Base-by-base conservation (phyloP, 139 green algal genomes). In the Coccomyxa sp. region DNA sequence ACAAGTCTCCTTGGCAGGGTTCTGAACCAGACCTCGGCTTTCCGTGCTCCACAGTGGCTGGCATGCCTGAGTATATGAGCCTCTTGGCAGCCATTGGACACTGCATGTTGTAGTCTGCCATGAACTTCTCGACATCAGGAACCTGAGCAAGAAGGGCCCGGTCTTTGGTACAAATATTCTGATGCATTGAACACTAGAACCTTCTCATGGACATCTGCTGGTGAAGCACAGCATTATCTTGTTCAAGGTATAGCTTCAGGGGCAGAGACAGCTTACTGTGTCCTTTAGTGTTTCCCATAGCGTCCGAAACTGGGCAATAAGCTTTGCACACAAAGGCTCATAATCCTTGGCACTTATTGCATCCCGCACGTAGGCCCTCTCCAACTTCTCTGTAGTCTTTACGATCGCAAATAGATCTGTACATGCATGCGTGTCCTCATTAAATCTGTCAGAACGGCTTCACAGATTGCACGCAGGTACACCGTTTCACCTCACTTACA, bases 391-490 rank as follows among this genome's bases (percentile, higher is more conserved):
- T 7, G 92, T 95, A 0, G 95, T 88, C 83, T 98, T 98, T 16
- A 98, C 89, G 51, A 98, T 98, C 21, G 95, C 94, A 81, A 92
- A 98, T 15, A 98, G 86, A 83, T 99, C 96, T 92, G 92, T 28
- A 82, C 13, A 51, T 51, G 38, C 38, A 51, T 51, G 38, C 38
- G n/a, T 58, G 13, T 12, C 21, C 13, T 45, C 23, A 13, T 21
- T n/a, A 58, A 11, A 59, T 13, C 67, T 27, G 67, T 30, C 25
- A 75, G 67, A 75, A 75, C 21, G 21, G 23, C 21, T 74, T n/a
- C 18, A 74, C 15, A 21, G 74, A 31, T 28, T 51, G 15, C 23
- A 45, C 74, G 31, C 25, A 21, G 25, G 18, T 57, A 21, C 27
- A 31, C 15, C n/a, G 3, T 21, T 45, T 51, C 9, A 51, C n/a